Evolutionary conservation across 1,284 basidiomycete genomes (phyloP), one percentile per base, ranked within the genome.

Genomic region (Ganoderma leucocontextum): DNA sequence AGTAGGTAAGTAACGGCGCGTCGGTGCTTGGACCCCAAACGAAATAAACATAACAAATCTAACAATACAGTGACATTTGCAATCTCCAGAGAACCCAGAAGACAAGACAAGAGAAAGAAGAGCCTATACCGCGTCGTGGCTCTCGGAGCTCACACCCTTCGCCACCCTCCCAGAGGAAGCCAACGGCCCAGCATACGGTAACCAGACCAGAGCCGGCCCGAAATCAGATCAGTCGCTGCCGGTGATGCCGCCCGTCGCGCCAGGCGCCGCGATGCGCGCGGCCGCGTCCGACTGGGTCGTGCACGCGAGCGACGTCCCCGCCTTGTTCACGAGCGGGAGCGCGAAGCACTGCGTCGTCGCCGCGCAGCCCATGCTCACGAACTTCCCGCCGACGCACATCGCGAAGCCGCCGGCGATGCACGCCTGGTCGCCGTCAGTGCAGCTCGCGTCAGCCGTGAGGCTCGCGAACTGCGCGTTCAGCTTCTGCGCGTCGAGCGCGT

Each of bases 291-390:
- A 74, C 63, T 80, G 55, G 4, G 80, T 81, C 58, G 84, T 83
- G 75, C 88, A 90, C 47, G 79, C 73, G 53, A 89, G 70, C 70
- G 78, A 82, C 0, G 85, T 86, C 25, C 88, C 88, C 22, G 82
- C 74, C 66, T 81, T 82, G 73, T 85, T 84, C 35, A 87, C 82
- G 49, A 87, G 79, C 0, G 89, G 89, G 38, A 89, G 81, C 1
- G 86, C 86, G 64, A 83, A 81, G 75, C 89, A 90, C 17, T 52
- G 47, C n/a, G 74, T 76, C 4, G 80, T 77, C 22, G 78, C 80
- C 25, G 70, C 72, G 7, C 81, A 66, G 77, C 88, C 90, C 4
- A 77, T 70, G 12, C 79, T 81, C 61, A 83, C 52, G 79, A 81
- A 83, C 58, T 75, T 72, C 66, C 79, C 79, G 39, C 73, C 74